phyloP scores from a whole-genome alignment of 163 green algal genomes.

The Prototheca stagnorum region DNA sequence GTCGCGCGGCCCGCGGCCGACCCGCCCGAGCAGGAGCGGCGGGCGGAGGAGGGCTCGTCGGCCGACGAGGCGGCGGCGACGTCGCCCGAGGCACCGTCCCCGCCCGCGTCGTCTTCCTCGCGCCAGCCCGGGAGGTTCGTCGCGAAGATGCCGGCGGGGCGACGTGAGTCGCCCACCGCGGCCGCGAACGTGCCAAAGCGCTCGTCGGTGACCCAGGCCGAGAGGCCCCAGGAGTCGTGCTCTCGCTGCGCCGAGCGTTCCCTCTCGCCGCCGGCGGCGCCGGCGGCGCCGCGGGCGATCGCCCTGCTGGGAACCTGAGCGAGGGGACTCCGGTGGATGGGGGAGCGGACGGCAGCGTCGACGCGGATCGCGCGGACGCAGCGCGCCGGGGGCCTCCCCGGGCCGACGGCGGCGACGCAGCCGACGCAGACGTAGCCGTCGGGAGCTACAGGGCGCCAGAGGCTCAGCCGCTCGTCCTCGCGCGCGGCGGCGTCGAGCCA shows the following conservation, averaged over 20 bases:
- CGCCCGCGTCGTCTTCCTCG: no score
- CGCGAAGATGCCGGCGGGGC: no score
- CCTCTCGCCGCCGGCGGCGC: not conserved
- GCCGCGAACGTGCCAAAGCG: slow-evolving; percentile 31
- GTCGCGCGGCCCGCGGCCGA: no score
- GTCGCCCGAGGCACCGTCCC: no score
- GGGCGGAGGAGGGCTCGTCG: no score
- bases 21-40: no score
- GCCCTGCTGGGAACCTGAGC: no score
- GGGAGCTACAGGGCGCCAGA: slow-evolving; percentile 55
- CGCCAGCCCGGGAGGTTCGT: no score
- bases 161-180: no score
- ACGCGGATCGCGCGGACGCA: slow-evolving; percentile 20
- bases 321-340: no score
- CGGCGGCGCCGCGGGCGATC: not conserved
- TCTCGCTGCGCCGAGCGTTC: slow-evolving; percentile 12
- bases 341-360: slow-evolving; percentile 1
- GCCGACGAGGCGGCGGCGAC: no score
- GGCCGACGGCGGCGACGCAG: slow-evolving; percentile 16
- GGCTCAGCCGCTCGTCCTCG: slow-evolving; percentile 18
- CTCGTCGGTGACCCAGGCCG: slow-evolving; percentile 43
- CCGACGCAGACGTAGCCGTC: slow-evolving; percentile 40
- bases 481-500: slow-evolving; percentile 37
- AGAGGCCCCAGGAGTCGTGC: no score
- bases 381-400: slow-evolving; percentile 5